A percentile compares a stretch with the other conserved stretches of the same genome.
Conservation (phyloP, 345 rosid genomes). For the Melaleuca quinquenervia region DNA sequence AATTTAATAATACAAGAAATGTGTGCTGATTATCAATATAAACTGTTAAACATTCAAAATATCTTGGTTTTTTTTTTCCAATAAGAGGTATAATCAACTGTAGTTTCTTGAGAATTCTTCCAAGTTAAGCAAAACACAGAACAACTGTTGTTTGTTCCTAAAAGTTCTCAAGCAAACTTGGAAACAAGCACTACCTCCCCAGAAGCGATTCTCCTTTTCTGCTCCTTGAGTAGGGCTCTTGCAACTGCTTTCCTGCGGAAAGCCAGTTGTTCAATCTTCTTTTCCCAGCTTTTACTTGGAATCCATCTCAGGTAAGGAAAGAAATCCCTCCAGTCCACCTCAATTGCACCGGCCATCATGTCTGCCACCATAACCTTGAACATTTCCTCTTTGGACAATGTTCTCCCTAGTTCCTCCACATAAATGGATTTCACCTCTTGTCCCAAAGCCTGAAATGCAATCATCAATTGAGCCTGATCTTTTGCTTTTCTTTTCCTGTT, state of each 20-base stretch:
- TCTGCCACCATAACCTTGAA: conserved; percentile 45
- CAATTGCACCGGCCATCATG: conserved; percentile 76
- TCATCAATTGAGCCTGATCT: neutral
- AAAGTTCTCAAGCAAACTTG: neutral
- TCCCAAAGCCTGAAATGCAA: conserved; percentile 46
- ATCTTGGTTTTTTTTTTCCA: neutral
- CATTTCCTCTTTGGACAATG: conserved; percentile 49
- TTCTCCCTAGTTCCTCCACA: conserved; percentile 48
- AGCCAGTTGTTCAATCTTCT: conserved; percentile 35
- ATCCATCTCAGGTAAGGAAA: conserved; percentile 81
- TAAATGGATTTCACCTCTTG: conserved; percentile 43
- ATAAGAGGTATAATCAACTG: neutral
- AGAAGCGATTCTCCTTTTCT: conserved; percentile 35
- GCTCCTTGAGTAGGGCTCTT: conserved; percentile 47
- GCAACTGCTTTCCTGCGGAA: conserved; percentile 49
- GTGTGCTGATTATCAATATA: neutral
- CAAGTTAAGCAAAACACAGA: neutral
- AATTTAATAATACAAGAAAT: neutral
- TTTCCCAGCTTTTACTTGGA: conserved; percentile 52
- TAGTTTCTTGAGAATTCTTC: neutral
- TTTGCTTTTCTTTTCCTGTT: too few relatives aligned
- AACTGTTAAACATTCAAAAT: neutral
- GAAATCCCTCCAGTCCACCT: conserved; percentile 95
- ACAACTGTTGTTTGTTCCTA: neutral
- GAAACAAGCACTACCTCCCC: conserved; percentile 28